These are phyloP conservation scores for Athelia sp. DNA, from an alignment of 1,284 basidiomycete species.

Conservation along the genomic window DNA sequence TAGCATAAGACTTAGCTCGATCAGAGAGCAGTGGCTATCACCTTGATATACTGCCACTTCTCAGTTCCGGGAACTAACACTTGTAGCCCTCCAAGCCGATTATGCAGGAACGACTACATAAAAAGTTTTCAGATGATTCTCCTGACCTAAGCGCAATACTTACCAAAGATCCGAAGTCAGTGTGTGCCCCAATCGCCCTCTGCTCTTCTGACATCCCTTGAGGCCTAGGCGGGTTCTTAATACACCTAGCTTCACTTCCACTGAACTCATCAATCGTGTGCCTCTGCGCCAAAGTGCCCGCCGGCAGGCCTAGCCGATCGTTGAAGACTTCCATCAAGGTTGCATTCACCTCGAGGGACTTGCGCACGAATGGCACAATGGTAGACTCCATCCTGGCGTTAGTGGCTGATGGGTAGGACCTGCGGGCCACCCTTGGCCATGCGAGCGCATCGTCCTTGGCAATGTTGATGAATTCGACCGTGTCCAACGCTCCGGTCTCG, in stretches of 20 bases:
- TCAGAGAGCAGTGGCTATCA: conserved; percentile 13
- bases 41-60: conserved; percentile 68
- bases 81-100: conserved; percentile 68
- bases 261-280: conserved; percentile 45
- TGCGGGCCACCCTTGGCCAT: conserved; percentile 45
- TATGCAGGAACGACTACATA: conserved; percentile 51
- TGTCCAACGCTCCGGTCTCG: conserved; percentile 50
- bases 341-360: conserved; percentile 51
- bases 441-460: conserved; percentile 62
- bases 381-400: conserved; percentile 44
- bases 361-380: conserved; percentile 51
- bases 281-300: conserved; percentile 38
- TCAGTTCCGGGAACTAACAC: conserved; percentile 58
- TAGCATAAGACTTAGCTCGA: too few species aligned
- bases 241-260: conserved; percentile 57
- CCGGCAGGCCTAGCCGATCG: conserved; percentile 47
- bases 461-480: conserved; percentile 62
- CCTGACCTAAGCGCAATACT: neutral
- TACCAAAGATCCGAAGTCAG: conserved; percentile 46
- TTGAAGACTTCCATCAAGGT: conserved; percentile 54
- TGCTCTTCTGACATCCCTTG: conserved; percentile 14
- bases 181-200: conserved; percentile 46
- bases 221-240: conserved; percentile 39
- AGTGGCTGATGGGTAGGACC: conserved; percentile 51
- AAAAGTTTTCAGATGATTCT: too few species aligned